Evolutionary conservation across 2,329 filamentous ascomycete species (phyloP).

Genomic region (Rutstroemia sp.): DNA sequence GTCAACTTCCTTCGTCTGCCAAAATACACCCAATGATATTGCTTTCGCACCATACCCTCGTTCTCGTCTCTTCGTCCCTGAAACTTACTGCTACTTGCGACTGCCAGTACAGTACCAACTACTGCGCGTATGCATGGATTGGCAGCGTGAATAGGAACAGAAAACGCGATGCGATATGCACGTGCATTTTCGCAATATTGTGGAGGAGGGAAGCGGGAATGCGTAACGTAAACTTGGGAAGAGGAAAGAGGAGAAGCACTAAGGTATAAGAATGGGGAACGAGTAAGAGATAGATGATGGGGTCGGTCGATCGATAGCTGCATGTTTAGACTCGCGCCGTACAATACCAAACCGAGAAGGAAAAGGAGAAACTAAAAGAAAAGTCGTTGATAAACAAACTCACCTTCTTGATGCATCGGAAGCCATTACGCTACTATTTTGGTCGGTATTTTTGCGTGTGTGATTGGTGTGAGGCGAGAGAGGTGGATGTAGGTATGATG

Average conservation of each 20-base stretch:
- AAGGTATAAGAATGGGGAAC: not conserved
- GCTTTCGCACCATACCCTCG: not conserved
- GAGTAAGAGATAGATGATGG: too few species aligned
- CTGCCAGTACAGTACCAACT: not conserved
- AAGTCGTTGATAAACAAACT: conserved; percentile 6
- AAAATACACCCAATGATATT: not conserved
- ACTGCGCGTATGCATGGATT: not conserved
- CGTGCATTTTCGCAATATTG: conserved; percentile 5
- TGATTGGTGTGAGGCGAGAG: not conserved
- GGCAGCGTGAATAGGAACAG: not conserved
- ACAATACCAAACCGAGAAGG: not conserved
- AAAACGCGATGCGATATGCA: not conserved
- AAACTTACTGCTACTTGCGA: not conserved
- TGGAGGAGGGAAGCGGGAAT: conserved; percentile 6
- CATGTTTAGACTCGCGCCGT: not conserved
- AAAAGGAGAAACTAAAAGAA: not conserved
- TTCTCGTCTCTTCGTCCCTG: not conserved
- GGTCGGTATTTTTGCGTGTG: not conserved
- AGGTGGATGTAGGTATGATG: not conserved
- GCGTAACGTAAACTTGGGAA: not conserved
- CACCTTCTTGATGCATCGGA: conserved; percentile 26
- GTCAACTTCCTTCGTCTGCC: not conserved
- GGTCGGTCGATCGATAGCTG: too few species aligned
- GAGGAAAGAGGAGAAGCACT: not conserved
- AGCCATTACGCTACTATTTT: conserved; percentile 16